phyloP scores from a whole-genome alignment of 257 asterid species.

The Ligustrum vulgare region DNA sequence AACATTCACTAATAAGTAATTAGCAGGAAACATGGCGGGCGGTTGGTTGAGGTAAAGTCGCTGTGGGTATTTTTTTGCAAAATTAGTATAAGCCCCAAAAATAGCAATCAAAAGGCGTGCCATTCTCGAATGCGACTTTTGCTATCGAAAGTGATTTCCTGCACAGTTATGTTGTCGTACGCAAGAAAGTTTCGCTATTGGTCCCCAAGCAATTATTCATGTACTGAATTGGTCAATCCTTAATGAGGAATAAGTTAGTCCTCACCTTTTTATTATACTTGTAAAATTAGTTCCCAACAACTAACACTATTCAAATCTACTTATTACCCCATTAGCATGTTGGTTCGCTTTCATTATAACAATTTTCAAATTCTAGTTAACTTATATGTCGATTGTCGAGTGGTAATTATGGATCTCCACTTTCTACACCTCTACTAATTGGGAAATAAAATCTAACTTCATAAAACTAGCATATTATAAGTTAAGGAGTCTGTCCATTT shows the following conservation, averaged over 20 bases:
- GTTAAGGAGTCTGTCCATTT: too few relatives aligned
- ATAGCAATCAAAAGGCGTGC: conserved; percentile 1
- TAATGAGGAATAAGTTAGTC: conserved; percentile 32
- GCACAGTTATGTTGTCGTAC: background rate
- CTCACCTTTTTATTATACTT: background rate
- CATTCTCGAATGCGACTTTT: conserved; percentile 18
- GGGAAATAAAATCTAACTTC: too few relatives aligned
- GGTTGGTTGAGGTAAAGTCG: conserved; percentile 1
- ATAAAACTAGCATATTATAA: too few relatives aligned
- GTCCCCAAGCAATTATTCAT: background rate
- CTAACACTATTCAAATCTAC: too few relatives aligned
- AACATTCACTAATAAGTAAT: too few relatives aligned
- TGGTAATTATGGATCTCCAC: too few relatives aligned
- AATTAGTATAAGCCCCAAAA: background rate
- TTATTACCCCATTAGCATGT: too few relatives aligned
- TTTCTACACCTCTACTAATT: too few relatives aligned
- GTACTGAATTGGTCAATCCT: conserved; percentile 6
- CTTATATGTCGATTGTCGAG: too few relatives aligned
- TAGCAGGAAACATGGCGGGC: background rate
- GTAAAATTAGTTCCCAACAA: background rate
- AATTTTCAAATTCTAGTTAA: too few relatives aligned
- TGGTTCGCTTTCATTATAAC: too few relatives aligned
- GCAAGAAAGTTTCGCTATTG: background rate
- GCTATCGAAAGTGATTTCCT: background rate
- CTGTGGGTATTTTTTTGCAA: background rate